Base-by-base conservation (phyloP, 2,329 filamentous ascomycete species). In the Pestalotiopsis sp. region DNA sequence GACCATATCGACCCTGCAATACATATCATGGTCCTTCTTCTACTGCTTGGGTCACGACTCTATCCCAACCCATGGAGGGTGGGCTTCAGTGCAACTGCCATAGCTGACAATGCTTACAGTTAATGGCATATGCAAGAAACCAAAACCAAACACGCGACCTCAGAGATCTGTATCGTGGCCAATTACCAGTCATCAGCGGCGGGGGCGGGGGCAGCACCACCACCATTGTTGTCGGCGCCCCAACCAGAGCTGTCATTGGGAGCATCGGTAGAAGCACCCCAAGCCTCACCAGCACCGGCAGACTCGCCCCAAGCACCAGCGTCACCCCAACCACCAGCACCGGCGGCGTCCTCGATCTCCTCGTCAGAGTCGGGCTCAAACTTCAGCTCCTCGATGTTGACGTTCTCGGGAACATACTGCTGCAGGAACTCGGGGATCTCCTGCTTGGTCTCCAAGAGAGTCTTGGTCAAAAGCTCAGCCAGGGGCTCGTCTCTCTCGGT, bases 351-450 rank as follows among this genome's bases (percentile, higher is more conserved):
- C 68, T 77, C 74, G 1, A 78, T 80, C 61, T 88, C 86, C 49
- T 82, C 87, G 71, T 88, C 86, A 0, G 84, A 86, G 65, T 87
- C 86, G 0, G 84, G 84, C 73, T 89, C 87, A 62, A 88, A 88
- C 72, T 85, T 85, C 23, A 87, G 79, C 23, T 87, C 81, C 17
- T 79, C 75, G 0, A 78, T 76, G 0, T 83, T 80, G 0, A 81
- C 82, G 1, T 86, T 85, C 68, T 91, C 86, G 0, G 92, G 91
- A 67, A 89, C 81, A 77, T 88, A 90, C 0, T 83, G 72, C 72
- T 91, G 77, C 0, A 98, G 86, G 77, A 98, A 98, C 0, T 97
- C 92, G 0, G 96, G 96, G 31, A 99, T 81, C 0, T 84, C 81
- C 80, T 97, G 94, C 4, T 90, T 85, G 4, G 90, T 93, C 81